Conservation (phyloP, 768 basidiomycete species). For the Phylloporus rhodoxanthus region DNA sequence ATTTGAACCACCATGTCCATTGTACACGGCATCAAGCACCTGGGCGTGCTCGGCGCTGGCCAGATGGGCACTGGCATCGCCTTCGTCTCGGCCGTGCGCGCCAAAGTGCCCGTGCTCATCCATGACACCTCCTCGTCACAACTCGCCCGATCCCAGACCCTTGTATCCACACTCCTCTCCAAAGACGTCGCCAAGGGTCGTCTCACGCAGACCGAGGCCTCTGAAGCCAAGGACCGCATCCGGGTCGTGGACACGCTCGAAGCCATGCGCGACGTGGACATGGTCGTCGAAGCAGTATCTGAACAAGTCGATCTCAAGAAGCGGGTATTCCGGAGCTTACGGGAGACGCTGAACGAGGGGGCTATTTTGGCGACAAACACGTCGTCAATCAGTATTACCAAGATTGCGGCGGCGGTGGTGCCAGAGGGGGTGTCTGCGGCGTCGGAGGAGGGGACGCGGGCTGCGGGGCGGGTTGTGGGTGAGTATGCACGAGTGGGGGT, state of each 20-base stretch:
- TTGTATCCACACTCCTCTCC: conserved; percentile 78
- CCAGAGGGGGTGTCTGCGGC: conserved; percentile 51
- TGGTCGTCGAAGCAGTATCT: conserved; percentile 92
- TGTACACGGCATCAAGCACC: conserved; percentile 64
- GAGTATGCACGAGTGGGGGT: conserved; percentile 12
- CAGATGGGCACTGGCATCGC: conserved; percentile 95
- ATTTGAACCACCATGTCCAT: conserved; percentile 32
- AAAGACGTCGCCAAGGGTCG: conserved; percentile 87
- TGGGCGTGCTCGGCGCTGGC: conserved; percentile 79
- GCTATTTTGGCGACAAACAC: conserved; percentile 91
- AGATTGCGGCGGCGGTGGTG: conserved; percentile 79
- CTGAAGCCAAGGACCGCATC: conserved; percentile 66
- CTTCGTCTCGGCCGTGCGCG: conserved; percentile 77
- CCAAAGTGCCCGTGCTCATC: conserved; percentile 80
- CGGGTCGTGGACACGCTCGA: conserved; percentile 53
- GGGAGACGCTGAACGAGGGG: conserved; percentile 58
- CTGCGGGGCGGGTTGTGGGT: conserved; percentile 79
- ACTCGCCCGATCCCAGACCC: conserved; percentile 61
- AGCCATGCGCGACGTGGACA: conserved; percentile 73
- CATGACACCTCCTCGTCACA: conserved; percentile 75
- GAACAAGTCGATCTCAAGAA: conserved; percentile 78
- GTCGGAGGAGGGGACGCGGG: conserved; percentile 56
- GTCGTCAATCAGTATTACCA: conserved; percentile 90
- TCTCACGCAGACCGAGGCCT: conserved; percentile 61
- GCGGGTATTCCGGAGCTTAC: conserved; percentile 65